Evolutionary conservation across 495 filamentous ascomycete species (phyloP), one percentile per base, ranked within the genome.

Genomic region (Bombardia bombarda): DNA sequence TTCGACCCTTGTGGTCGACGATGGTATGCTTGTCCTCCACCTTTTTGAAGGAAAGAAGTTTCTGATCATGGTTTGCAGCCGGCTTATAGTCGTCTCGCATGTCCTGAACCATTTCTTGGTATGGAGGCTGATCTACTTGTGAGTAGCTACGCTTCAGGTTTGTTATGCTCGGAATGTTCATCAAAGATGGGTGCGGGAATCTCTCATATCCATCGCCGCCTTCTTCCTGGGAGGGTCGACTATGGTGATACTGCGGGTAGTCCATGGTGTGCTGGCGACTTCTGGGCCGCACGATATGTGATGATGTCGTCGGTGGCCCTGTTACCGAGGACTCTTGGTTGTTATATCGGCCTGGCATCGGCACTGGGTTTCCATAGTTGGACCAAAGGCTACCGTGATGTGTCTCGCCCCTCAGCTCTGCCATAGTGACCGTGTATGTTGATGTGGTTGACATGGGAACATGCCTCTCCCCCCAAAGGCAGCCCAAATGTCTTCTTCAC

Each of bases 1-100:
- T 67, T 36, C 72, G 66, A 14, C 73, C 74, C 56, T 74, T 69
- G 28, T 62, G 55, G 48, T 78, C 74, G 49, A 75, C 60, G 16
- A 77, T 69, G 40, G 73, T 76, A 54, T 74, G 71, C 60, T 75
- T 75, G 52, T 76, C 72, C 37, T 65, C 69, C 23, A 68, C 54
- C 47, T 66, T 69, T 49, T 62, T 61, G 52, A 78, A 78, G 32
- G 70, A 73, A 8, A 78, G 61, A 17, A 78, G 57, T 51, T 75
- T 70, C 50, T 78, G 73, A 60, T 77, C 74, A 46, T 75, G 72
- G 43, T 70, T 73, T 34, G 73, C 70, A 16, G 66, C 62, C 14
- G 71, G 63, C 52, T 75, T 75, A 24, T 70, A 71, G 26, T 75
- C 71, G 24, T 78, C 73, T 37, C 69, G 63, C 38, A 77, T 60